Evolutionary conservation across 108 stramenopile genomes (phyloP).

Genomic region (Mediolabrus comicus): DNA sequence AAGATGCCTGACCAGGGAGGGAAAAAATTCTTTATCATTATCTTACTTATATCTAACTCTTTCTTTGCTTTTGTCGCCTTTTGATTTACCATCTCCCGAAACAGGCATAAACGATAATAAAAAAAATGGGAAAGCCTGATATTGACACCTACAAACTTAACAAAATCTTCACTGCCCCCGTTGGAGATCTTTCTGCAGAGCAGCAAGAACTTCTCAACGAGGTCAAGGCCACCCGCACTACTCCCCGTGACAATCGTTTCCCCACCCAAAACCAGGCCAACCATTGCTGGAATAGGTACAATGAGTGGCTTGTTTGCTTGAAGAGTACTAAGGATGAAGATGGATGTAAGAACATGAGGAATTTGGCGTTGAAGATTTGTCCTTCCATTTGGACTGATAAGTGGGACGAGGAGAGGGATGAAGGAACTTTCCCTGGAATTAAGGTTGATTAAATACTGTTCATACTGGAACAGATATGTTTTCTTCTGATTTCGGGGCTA

Average conservation of each 20-base stretch:
- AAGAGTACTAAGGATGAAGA: slow-evolving; percentile 87
- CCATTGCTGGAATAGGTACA: slow-evolving; percentile 97
- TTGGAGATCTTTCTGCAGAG: slow-evolving; percentile 77
- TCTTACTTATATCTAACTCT: neutral
- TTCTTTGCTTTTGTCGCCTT: neutral
- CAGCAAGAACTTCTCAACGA: slow-evolving; percentile 75
- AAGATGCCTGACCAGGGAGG: too few species aligned
- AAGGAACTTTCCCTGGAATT: slow-evolving; percentile 65
- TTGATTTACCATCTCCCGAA: neutral
- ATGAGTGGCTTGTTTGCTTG: slow-evolving; percentile 92
- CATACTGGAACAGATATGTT: neutral
- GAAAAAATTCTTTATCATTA: too few species aligned
- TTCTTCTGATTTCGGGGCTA: neutral
- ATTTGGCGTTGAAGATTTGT: slow-evolving; percentile 80
- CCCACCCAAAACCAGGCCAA: slow-evolving; percentile 82
- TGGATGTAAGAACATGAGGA: slow-evolving; percentile 78
- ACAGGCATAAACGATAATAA: neutral
- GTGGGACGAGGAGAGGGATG: slow-evolving; percentile 91
- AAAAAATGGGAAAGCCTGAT: slow-evolving; percentile 27
- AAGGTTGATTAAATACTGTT: slow-evolving; percentile 30
- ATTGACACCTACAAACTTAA: slow-evolving; percentile 52
- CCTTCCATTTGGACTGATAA: slow-evolving; percentile 80
- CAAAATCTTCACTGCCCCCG: slow-evolving; percentile 56
- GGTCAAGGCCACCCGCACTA: slow-evolving; percentile 81
- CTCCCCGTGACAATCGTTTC: slow-evolving; percentile 89